These are phyloP conservation scores for Amylostereum areolatum DNA, from an alignment of 1,284 basidiomycete species.

Conservation along the genomic window DNA sequence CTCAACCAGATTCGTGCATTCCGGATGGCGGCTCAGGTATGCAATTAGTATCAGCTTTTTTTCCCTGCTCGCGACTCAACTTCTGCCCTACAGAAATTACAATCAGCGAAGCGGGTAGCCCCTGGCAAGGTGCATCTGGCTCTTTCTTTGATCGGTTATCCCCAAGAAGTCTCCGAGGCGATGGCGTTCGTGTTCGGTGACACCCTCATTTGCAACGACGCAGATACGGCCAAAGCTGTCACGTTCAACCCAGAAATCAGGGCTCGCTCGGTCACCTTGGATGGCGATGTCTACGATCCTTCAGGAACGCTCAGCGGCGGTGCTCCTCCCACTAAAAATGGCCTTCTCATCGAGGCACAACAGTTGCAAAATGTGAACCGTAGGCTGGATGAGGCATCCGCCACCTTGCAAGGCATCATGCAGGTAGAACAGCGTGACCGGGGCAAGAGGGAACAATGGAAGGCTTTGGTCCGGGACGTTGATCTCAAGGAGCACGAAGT, in stretches of 20 bases:
- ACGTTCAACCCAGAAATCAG: slow-evolving; percentile 75
- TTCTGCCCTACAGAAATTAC: slow-evolving; percentile 57
- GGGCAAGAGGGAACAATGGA: slow-evolving; percentile 66
- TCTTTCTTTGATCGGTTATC: slow-evolving; percentile 82
- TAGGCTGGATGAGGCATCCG: slow-evolving; percentile 49
- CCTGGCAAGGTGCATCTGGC: slow-evolving; percentile 84
- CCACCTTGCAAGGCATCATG: slow-evolving; percentile 51
- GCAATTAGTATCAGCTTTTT: slow-evolving; percentile 10
- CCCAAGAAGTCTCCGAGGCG: slow-evolving; percentile 81
- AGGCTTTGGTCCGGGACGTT: slow-evolving; percentile 60
- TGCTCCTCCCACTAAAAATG: slow-evolving; percentile 72
- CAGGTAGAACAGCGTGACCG: slow-evolving; percentile 49
- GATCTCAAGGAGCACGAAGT: slow-evolving; percentile 91
- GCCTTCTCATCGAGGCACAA: slow-evolving; percentile 82
- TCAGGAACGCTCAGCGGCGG: slow-evolving; percentile 93
- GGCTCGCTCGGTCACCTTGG: slow-evolving; percentile 85
- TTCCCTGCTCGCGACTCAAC: slow-evolving; percentile 1
- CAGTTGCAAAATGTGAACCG: slow-evolving; percentile 62
- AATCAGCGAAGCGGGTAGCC: slow-evolving; percentile 71
- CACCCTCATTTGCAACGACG: slow-evolving; percentile 88
- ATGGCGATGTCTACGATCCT: slow-evolving; percentile 97
- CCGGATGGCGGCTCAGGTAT: slow-evolving; percentile 58
- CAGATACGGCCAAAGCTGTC: slow-evolving; percentile 82
- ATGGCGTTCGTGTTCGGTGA: slow-evolving; percentile 95
- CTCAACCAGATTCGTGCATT: slow-evolving; percentile 85